Evolutionary conservation across 129 eudicot species (phyloP).

Genomic region (Artemisia tridentata): DNA sequence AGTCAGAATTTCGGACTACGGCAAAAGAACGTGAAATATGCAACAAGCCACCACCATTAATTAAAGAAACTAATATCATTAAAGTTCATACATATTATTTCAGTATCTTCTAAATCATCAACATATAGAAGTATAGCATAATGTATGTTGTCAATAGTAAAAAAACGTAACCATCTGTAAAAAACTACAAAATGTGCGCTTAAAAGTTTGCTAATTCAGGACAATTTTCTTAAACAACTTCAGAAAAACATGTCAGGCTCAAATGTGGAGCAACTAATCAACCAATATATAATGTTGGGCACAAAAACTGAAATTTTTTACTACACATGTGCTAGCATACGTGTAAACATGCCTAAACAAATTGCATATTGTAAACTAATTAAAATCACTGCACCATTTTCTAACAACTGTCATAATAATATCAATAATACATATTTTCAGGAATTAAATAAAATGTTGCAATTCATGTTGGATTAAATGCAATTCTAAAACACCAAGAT

Average conservation of each 20-base stretch:
- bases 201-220: not conserved
- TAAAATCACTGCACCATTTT: not conserved
- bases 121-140: not conserved
- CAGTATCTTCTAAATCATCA: not conserved
- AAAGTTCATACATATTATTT: not conserved
- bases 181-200: not conserved
- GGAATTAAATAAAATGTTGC: too few relatives aligned
- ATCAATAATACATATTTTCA: not conserved
- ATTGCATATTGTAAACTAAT: not conserved
- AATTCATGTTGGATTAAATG: not conserved
- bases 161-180: not conserved
- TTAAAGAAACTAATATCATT: not conserved
- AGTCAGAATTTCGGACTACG: too few relatives aligned
- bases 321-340: not conserved
- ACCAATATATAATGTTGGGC: not conserved
- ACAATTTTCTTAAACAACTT: not conserved
- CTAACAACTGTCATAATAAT: not conserved
- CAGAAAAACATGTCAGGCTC: not conserved
- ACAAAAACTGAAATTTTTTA: not conserved
- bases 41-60: not conserved
- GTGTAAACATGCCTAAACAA: not conserved
- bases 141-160: not conserved
- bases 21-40: too few relatives aligned
- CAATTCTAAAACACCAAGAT: not conserved
- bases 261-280: not conserved